Conservation (phyloP, 2,329 filamentous ascomycete species). For the Trichophyton verrucosum region DNA sequence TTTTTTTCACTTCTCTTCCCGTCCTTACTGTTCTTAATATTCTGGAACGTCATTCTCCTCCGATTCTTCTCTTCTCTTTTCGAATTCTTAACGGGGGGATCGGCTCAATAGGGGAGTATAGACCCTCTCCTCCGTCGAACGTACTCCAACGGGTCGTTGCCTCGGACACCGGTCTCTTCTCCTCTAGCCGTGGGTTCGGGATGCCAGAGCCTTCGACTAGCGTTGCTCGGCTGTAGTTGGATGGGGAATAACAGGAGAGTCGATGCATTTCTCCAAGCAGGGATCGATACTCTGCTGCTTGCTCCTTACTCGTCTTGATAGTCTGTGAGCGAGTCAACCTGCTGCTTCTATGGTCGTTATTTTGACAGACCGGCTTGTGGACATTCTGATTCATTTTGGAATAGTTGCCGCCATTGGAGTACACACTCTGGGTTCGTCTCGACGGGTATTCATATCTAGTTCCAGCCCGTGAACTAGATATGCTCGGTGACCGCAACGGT, state of each 20-base stretch:
- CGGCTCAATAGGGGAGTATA: not conserved
- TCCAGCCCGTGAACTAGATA: not conserved
- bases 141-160: conserved; percentile 1
- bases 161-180: not conserved
- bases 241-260: not conserved
- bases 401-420: not conserved
- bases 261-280: not conserved
- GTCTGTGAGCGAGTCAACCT: conserved; percentile 2
- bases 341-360: not conserved
- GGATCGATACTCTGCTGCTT: conserved; percentile 5
- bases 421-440: not conserved
- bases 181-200: not conserved
- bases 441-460: not conserved
- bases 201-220: not conserved
- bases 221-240: not conserved
- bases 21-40: too few relatives aligned
- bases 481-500: not conserved
- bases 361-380: not conserved
- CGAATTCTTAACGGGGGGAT: conserved; percentile 1
- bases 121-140: not conserved
- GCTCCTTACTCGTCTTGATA: conserved; percentile 5
- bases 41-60: not conserved
- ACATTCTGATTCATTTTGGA: not conserved
- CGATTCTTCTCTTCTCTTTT: not conserved
- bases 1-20: too few relatives aligned